A percentile compares a stretch with the other conserved stretches of the same genome.
Conservation (phyloP, 2,329 filamentous ascomycete species). For the Grosmannia penicillata region DNA sequence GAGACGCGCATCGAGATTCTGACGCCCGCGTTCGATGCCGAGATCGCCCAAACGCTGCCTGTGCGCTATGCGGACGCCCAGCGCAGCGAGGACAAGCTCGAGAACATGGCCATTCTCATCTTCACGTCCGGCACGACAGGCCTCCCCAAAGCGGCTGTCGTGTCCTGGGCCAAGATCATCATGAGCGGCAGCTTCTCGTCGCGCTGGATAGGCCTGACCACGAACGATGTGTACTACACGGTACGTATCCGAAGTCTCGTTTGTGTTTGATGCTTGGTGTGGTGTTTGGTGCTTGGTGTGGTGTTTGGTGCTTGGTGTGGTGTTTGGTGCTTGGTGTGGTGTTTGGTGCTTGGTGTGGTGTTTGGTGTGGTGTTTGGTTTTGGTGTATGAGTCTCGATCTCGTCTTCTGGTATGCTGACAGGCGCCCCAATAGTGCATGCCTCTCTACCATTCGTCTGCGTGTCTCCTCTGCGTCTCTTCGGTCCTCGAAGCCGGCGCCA, state of each 20-base stretch:
- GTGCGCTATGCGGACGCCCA: conserved; percentile 42
- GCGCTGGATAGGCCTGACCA: conserved; percentile 40
- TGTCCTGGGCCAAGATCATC: conserved; percentile 55
- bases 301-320: not conserved
- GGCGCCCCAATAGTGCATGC: conserved; percentile 57
- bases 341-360: not conserved
- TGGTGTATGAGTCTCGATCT: no score
- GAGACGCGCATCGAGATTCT: conserved; percentile 47
- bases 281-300: no score
- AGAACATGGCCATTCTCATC: conserved; percentile 58
- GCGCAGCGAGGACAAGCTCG: conserved; percentile 31
- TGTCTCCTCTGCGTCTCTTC: conserved; percentile 52
- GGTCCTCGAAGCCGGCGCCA: conserved; percentile 44
- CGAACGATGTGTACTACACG: conserved; percentile 60
- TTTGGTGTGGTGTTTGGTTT: no score
- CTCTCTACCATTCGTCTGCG: conserved; percentile 75
- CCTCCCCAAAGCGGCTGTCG: conserved; percentile 63
- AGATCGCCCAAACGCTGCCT: conserved; percentile 35
- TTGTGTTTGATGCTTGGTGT: not conserved
- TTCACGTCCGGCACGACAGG: conserved; percentile 81
- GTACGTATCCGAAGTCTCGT: conserved; percentile 26
- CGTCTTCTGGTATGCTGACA: not conserved
- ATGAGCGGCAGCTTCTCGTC: conserved; percentile 36
- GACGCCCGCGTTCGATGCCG: conserved; percentile 38
- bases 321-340: not conserved